A percentile compares a stretch with the other conserved stretches of the same genome.
Conservation (phyloP, 495 filamentous ascomycete species). For the Aspergillus conjunctus region DNA sequence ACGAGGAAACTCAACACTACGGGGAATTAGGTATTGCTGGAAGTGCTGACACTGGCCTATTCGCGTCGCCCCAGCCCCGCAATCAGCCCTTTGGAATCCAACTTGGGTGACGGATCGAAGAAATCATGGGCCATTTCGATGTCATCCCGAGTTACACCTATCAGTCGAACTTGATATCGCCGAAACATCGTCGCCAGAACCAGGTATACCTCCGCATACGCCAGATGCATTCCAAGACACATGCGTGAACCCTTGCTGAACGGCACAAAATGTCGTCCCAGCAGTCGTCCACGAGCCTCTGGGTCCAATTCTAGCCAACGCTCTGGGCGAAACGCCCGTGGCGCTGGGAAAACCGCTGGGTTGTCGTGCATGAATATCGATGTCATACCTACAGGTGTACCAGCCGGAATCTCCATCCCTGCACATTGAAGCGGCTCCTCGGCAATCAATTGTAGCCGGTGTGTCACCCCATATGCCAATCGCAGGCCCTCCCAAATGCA, state of each 20-base stretch:
- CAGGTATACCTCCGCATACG: constrained; percentile 37
- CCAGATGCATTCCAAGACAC: constrained; percentile 16
- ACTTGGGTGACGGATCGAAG: constrained; percentile 35
- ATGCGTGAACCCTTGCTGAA: constrained; percentile 16
- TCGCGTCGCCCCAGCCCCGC: background rate
- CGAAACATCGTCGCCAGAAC: constrained; percentile 35
- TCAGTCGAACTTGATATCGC: constrained; percentile 33
- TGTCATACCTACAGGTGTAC: constrained; percentile 13
- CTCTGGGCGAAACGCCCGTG: constrained; percentile 12
- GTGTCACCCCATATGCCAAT: constrained; percentile 9
- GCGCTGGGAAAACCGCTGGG: constrained; percentile 4
- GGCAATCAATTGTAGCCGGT: constrained; percentile 12
- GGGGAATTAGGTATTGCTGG: background rate
- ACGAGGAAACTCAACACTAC: no score
- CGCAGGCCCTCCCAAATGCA: constrained; percentile 13
- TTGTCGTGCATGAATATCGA: constrained; percentile 16
- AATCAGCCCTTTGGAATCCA: constrained; percentile 37
- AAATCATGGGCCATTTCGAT: constrained; percentile 40
- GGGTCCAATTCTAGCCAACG: constrained; percentile 8
- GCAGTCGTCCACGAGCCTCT: background rate
- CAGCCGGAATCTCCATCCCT: constrained; percentile 6
- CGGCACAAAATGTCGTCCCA: constrained; percentile 15
- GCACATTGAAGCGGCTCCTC: constrained; percentile 9
- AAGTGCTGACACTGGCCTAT: background rate
- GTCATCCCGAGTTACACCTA: constrained; percentile 41